Evolutionary conservation across 176 grass and related monocot species (phyloP), one percentile per base, ranked within the genome.

Genomic region (Thalia dealbata): DNA sequence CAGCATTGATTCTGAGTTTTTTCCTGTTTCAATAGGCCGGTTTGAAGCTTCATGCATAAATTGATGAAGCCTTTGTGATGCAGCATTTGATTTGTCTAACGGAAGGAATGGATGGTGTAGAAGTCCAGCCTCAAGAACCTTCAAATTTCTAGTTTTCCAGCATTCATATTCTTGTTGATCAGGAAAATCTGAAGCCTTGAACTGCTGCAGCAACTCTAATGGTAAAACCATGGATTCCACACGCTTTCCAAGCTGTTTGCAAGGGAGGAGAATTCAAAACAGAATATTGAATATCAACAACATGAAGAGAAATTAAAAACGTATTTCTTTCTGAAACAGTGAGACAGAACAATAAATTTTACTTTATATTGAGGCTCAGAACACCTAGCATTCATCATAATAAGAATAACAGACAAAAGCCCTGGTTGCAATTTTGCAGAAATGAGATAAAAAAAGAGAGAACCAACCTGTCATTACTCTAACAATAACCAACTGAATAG

Each of bases 141-240:
- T 90, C 63, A 97, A 75, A 80, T 97, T 92, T 77, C 90, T 89
- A 80, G 35, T 44, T 52, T 87, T 75, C 90, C 95, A 97, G 63
- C 73, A 77, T 52, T 91, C 83, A 6, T 97, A 84, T 76, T 97
- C 95, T 74, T 91, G 84, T 58, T 77, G 61, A 74, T 97, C 87
- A 60, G 82, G 67, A 77, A 97, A 85, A 86, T 97, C 90, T 35
- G 89, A 82, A 78, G 81, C 81, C 80, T 92, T 97, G 77, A 97
- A 92, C 70, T 97, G 95, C 50, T 97, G 95, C 23, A 97, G 80
- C 75, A 97, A 89, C 75, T 97, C 95, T 69, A 97, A 82, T 55
- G 95, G 95, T 50, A 97, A 78, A 70, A 97, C 90, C 87, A 97
- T 93, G 44, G 87, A 73, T 50, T 97, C 90, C 0, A 81, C 67